phyloP scores from a whole-genome alignment of 2,329 filamentous ascomycete genomes.

The Cyphellophora attinorum region DNA sequence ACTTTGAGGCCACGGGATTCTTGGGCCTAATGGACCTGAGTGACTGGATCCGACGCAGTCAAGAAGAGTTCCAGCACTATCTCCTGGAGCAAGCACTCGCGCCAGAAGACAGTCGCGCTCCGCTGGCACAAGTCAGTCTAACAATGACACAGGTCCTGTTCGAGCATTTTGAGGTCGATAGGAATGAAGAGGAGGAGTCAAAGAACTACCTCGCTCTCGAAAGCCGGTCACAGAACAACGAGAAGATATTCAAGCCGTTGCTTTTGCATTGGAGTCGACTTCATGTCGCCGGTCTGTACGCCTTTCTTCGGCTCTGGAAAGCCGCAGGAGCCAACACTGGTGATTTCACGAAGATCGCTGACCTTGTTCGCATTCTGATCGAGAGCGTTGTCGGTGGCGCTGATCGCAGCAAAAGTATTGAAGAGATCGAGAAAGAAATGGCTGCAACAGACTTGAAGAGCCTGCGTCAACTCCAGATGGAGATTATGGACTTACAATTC shows the following conservation, averaged over 20 bases:
- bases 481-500: conserved; percentile 79
- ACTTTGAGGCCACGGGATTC: conserved; percentile 80
- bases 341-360: conserved; percentile 88
- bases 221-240: conserved; percentile 60
- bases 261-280: conserved; percentile 87
- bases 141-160: conserved; percentile 81
- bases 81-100: conserved; percentile 78
- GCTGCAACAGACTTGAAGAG: conserved; percentile 69
- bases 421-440: conserved; percentile 83
- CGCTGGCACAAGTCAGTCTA: conserved; percentile 76
- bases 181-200: conserved; percentile 66
- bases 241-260: conserved; percentile 76
- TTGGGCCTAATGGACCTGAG: conserved; percentile 96
- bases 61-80: conserved; percentile 86
- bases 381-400: conserved; percentile 83
- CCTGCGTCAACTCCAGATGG: conserved; percentile 84
- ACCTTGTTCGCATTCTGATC: conserved; percentile 79
- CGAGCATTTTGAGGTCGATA: conserved; percentile 92
- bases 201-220: conserved; percentile 68
- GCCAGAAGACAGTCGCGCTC: conserved; percentile 64
- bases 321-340: conserved; percentile 71
- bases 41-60: conserved; percentile 84
- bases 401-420: conserved; percentile 68
- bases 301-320: conserved; percentile 90
- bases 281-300: conserved; percentile 74